Base-by-base conservation (phyloP, 345 rosid species). In the Bruguiera gymnorhiza region DNA sequence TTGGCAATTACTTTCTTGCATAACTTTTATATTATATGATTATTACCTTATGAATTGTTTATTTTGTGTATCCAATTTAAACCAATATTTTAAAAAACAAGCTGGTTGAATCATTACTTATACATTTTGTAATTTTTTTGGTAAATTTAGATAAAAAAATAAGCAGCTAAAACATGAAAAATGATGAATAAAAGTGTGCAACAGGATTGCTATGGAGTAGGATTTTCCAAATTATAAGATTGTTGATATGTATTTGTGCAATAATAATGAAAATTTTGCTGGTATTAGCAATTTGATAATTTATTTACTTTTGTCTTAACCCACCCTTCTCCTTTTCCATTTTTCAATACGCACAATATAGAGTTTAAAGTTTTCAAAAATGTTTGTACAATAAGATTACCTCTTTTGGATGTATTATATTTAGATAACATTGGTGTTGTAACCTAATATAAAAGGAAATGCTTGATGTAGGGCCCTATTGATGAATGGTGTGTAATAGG, bases 211-310 rank as follows among this genome's bases (percentile, higher is more conserved):
- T 3, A 36, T 32, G 67, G 79, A 69, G 75, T 76, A 83, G 71
- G 82, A 85, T 3, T 92, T 92, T 62, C 97, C 99, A 63, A 88
- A 90, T 61, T 64, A 71, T 26, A 81, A 84, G 81, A 92, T 95
- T 66, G 80, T 87, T 69, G 79, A 73, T 70, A 84, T 95, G 75
- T 92, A 90, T 81, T 24, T 24, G 24, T 24, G 24, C 24, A 24
- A 24, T 24, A 24, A 24, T 24, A 24, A 24, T 24, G 24, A 24
- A 24, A 24, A 0, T 24, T 24, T 24, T 0, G 24, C 24, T 24
- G 1, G 24, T 24, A 24, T 23, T 23, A 23, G 24, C 0, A 23
- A 23, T 23, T 23, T 23, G 24, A 23, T 23, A 23, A 23, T 23
- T 68, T 87, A 79, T 36, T 70, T n/a, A 5, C 50, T 36, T 36